These are phyloP conservation scores for Mycena haematopus DNA, from an alignment of 768 basidiomycete genomes.

Conservation along the genomic window DNA sequence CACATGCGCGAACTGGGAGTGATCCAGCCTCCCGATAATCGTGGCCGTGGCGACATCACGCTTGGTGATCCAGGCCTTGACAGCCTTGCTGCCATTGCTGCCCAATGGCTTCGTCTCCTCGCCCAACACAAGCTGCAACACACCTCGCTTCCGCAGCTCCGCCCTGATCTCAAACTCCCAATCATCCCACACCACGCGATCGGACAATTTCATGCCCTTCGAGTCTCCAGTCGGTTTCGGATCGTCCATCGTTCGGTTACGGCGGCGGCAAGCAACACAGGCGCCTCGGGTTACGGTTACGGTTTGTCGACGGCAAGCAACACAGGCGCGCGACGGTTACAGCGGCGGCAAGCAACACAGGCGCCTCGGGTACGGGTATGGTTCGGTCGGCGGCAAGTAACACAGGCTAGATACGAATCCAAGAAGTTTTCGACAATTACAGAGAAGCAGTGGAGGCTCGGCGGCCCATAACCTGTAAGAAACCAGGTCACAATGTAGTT, in stretches of 20 bases:
- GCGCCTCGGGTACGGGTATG: too few relatives aligned
- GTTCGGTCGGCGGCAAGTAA: too few relatives aligned
- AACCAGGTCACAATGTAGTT: too few relatives aligned
- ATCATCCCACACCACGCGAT: background rate
- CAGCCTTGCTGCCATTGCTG: conserved; percentile 8
- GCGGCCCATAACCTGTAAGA: too few relatives aligned
- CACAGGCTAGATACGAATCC: too few relatives aligned
- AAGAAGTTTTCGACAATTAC: too few relatives aligned
- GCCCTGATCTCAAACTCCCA: conserved; percentile 11
- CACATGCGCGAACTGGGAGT: conserved; percentile 18
- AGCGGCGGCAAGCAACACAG: too few relatives aligned
- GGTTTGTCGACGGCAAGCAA: too few relatives aligned
- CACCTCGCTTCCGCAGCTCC: conserved; percentile 1
- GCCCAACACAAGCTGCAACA: background rate
- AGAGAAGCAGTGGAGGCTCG: too few relatives aligned
- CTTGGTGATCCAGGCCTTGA: conserved; percentile 18
- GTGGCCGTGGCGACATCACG: conserved; percentile 14
- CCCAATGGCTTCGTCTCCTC: conserved; percentile 3
- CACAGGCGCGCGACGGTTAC: too few relatives aligned
- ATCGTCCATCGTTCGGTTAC: background rate
- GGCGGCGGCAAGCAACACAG: background rate
- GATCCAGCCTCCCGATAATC: conserved; percentile 15
- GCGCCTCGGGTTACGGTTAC: too few relatives aligned
- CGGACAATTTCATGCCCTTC: background rate
- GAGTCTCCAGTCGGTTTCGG: background rate